Percentiles rank a stretch among this genome's conserved stretches.
Conservation (phyloP, 2,329 filamentous ascomycete genomes). For the Delphinella strobiligena region DNA sequence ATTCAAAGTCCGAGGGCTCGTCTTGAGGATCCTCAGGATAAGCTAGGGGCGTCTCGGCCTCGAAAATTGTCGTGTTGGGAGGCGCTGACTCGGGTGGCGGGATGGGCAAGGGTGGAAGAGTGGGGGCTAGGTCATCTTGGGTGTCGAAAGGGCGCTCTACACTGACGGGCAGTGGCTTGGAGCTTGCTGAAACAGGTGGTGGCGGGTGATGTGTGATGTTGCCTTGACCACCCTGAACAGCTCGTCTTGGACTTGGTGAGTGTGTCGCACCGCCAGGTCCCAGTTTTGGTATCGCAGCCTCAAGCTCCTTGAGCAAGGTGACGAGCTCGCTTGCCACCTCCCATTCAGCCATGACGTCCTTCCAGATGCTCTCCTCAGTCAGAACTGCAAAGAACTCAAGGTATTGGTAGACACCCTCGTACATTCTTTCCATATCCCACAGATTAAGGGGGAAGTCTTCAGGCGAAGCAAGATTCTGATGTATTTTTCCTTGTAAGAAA, state of each 20-base stretch:
- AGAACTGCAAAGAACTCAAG: conserved; percentile 87
- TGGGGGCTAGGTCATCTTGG: conserved; percentile 19
- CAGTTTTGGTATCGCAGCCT: conserved; percentile 69
- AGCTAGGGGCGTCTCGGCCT: conserved; percentile 28
- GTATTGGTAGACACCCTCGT: conserved; percentile 88
- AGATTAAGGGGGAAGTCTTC: conserved; percentile 87
- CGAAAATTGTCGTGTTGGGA: conserved; percentile 23
- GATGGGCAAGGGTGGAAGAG: conserved; percentile 24
- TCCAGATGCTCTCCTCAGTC: conserved; percentile 73
- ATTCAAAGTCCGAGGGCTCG: conserved; percentile 55
- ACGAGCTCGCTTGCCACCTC: conserved; percentile 83
- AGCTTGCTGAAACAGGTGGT: conserved; percentile 3
- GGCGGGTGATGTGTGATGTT: not conserved
- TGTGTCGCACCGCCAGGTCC: conserved; percentile 38
- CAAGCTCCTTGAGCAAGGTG: conserved; percentile 73
- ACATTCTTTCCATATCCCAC: conserved; percentile 96
- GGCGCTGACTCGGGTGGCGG: conserved; percentile 31
- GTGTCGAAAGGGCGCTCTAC: conserved; percentile 57
- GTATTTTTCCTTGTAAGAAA: conserved; percentile 82
- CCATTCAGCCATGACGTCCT: conserved; percentile 79
- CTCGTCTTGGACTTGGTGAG: conserved; percentile 5
- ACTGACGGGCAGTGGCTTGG: conserved; percentile 22
- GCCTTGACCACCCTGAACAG: not conserved
- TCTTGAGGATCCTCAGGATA: conserved; percentile 40
- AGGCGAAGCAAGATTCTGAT: conserved; percentile 59